Percentiles rank a stretch among this genome's conserved stretches.
These are phyloP conservation scores for apple (Malus domestica) DNA, from an alignment of 306 rosid genomes.

Conservation along the genomic window DNA sequence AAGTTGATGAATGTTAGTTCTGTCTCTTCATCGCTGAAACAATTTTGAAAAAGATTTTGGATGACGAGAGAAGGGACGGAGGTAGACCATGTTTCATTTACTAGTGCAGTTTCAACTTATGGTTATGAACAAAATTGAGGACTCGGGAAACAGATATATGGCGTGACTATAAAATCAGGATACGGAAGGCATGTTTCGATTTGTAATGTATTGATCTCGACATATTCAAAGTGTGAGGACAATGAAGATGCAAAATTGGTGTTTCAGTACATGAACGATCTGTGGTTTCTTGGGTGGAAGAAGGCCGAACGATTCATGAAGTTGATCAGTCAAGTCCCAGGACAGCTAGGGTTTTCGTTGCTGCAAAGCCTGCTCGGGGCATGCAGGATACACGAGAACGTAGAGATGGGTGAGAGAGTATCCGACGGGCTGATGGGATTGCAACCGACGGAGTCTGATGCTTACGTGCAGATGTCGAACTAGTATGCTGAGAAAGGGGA, in stretches of 20 bases:
- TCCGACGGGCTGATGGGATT: constrained; percentile 40
- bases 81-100: constrained; percentile 67
- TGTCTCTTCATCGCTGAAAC: background rate
- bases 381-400: constrained; percentile 55
- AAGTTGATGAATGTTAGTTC: too few species aligned
- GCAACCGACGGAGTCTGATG: constrained; percentile 65
- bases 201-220: constrained; percentile 73
- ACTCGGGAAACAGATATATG: constrained; percentile 66
- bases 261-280: constrained; percentile 36
- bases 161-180: constrained; percentile 55
- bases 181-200: constrained; percentile 49
- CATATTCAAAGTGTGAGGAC: constrained; percentile 56
- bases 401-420: constrained; percentile 67
- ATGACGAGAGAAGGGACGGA: constrained; percentile 60
- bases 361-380: constrained; percentile 81
- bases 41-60: background rate
- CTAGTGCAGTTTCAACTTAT: constrained; percentile 72
- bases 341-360: constrained; percentile 56
- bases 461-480: constrained; percentile 66
- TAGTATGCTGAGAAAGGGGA: constrained; percentile 71
- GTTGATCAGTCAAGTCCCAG: constrained; percentile 48
- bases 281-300: constrained; percentile 70
- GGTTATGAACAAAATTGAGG: constrained; percentile 51
- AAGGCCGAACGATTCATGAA: constrained; percentile 62
- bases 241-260: constrained; percentile 50